Evolutionary conservation across 108 stramenopile genomes (phyloP), one percentile per base, ranked within the genome.

Genomic region (Schizochytrium sp.): DNA sequence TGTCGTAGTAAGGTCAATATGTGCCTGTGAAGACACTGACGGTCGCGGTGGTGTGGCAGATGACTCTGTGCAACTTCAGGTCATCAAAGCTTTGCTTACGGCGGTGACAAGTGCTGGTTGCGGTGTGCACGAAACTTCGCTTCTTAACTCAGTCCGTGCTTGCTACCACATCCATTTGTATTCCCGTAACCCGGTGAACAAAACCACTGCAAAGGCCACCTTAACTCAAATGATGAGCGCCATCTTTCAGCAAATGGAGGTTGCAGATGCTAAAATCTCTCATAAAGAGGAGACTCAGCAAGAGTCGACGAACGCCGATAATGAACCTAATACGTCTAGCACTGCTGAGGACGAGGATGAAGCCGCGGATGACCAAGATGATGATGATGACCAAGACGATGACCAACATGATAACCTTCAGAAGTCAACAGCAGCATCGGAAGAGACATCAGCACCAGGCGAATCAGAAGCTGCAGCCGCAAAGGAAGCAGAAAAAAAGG

Each of bases 231-330:
- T 98, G 89, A 93, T 97, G 3, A 94, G 94, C 41, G 93, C 95
- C 53, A 97, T 98, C 10, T 98, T 98, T 90, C 90, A 94, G 64
- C 93, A 98, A 56, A 97, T 99, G 96, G 99, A 99, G 89, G 93
- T 89, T 57, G 94, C 91, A 57, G 96, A 96, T 87, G 91, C 72
- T 5, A 47, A 53, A 2, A 17, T 83, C 28, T 17, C 72, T 38
- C 17, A 13, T 15, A 17, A 28, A 72, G 72, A 17, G 28, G 28
- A 28, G 15, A 72, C 17, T 38, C 72, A 28, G 19, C 19, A 15
- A 44, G 19, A 28, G 19, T 28, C 72, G 0, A 17, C 76, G 49
- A 91, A 73, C 45, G 41, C 44, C 69, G n/a, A 56, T 13, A 10
- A 28, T 19, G n/a, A 76, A 46, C 47, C 42, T 41, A 10, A 87